Conservation (phyloP, 345 rosid species). For the Pistacia vera region DNA sequence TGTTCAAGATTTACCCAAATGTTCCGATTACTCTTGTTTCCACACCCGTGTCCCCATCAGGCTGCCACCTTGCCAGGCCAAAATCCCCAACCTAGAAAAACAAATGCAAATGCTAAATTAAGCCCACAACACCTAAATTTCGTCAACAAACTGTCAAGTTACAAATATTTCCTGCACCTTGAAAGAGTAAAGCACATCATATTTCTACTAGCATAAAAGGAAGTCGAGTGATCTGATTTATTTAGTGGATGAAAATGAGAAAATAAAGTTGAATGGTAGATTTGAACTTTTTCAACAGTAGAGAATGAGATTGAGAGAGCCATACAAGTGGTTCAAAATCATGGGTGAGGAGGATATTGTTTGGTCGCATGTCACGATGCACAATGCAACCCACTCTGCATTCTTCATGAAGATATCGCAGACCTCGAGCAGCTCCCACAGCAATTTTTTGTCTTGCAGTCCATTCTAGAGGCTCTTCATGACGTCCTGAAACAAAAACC, state of each 20-base stretch:
- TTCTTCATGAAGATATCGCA: constrained; percentile 98
- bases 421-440: constrained; percentile 97
- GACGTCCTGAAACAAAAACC: constrained; percentile 52
- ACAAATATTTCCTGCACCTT: not conserved
- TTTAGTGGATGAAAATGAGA: not conserved
- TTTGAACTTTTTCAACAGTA: not conserved
- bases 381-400: constrained; percentile 99
- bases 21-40: constrained; percentile 99
- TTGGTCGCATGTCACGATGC: constrained; percentile 99
- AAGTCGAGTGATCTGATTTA: not conserved
- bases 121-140: not conserved
- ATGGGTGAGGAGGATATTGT: constrained; percentile 97
- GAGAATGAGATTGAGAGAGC: not conserved
- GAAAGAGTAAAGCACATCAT: not conserved
- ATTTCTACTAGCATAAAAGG: not conserved
- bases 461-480: constrained; percentile 78
- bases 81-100: constrained; percentile 89
- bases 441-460: constrained; percentile 93
- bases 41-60: constrained; percentile 95
- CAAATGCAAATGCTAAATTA: constrained; percentile 12
- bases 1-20: constrained; percentile 68
- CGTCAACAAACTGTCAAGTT: not conserved
- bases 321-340: constrained; percentile 97
- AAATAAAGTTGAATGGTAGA: constrained; percentile 7
- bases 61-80: constrained; percentile 99